These are phyloP conservation scores for Colletotrichum limetticola DNA, from an alignment of 2,329 filamentous ascomycete genomes.

Conservation along the genomic window DNA sequence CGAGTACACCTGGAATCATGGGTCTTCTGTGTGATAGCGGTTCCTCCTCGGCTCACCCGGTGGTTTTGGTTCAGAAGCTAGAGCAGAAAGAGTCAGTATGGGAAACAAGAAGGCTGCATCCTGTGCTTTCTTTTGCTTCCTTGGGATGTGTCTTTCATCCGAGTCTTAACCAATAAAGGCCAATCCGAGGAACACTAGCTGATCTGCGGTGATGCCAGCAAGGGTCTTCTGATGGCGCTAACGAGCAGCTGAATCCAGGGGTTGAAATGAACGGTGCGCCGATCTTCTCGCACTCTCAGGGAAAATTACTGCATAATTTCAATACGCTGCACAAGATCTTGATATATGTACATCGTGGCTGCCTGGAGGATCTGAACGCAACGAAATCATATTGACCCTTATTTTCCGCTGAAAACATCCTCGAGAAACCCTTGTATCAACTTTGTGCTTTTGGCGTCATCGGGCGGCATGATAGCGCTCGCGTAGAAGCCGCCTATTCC, in stretches of 20 bases:
- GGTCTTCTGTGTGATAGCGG: neutral
- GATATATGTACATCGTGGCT: neutral
- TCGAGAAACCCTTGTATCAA: neutral
- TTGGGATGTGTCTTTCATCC: neutral
- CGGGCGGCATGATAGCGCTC: neutral
- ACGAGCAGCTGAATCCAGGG: neutral
- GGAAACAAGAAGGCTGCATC: neutral
- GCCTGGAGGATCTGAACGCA: neutral
- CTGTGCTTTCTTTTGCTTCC: neutral
- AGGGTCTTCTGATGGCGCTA: neutral
- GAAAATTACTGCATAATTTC: neutral
- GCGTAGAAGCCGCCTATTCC: neutral
- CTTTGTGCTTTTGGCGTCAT: neutral
- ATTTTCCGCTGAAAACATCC: neutral
- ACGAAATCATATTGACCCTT: neutral
- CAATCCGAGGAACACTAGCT: neutral
- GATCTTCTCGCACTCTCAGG: neutral
- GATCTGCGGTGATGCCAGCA: neutral
- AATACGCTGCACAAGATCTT: neutral
- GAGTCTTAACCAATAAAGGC: neutral
- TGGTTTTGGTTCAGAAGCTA: no score
- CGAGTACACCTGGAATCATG: neutral
- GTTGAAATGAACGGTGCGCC: neutral
- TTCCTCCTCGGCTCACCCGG: neutral
- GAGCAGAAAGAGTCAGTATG: neutral